Evolutionary conservation across 257 asterid species (phyloP).

Genomic region (Salvia hispanica): DNA sequence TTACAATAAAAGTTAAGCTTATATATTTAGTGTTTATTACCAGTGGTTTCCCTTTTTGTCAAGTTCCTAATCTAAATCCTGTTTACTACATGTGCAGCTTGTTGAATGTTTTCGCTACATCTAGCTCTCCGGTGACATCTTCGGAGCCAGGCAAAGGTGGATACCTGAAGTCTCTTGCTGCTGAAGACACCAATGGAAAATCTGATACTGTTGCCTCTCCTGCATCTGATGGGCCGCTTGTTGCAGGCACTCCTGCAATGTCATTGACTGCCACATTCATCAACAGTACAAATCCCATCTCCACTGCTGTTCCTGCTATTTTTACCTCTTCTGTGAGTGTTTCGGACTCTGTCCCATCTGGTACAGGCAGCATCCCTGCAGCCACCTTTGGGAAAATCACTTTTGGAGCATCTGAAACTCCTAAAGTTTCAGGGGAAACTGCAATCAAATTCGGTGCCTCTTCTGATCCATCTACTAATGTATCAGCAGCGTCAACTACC

Average conservation of each 20-base stretch:
- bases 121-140: slow-evolving; percentile 32
- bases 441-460: slow-evolving; percentile 39
- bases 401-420: slow-evolving; percentile 35
- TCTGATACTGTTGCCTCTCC: slow-evolving; percentile 33
- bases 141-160: slow-evolving; percentile 35
- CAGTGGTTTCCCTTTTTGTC: not conserved
- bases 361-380: slow-evolving; percentile 32
- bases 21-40: not conserved
- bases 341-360: slow-evolving; percentile 28
- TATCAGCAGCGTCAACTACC: slow-evolving; percentile 36
- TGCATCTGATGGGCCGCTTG: slow-evolving; percentile 40
- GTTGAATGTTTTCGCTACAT: slow-evolving; percentile 25
- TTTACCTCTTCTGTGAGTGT: slow-evolving; percentile 41
- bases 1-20: not conserved
- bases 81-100: slow-evolving; percentile 46
- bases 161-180: slow-evolving; percentile 28
- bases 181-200: slow-evolving; percentile 41
- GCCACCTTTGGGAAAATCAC: slow-evolving; percentile 35
- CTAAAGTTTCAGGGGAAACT: slow-evolving; percentile 36
- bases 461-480: slow-evolving; percentile 28
- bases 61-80: slow-evolving; percentile 7
- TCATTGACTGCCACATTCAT: slow-evolving; percentile 34
- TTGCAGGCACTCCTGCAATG: slow-evolving; percentile 31
- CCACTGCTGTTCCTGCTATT: slow-evolving; percentile 31
- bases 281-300: slow-evolving; percentile 31